Conservation (phyloP, 1,284 basidiomycete genomes). For the Ustilago xerochloae region DNA sequence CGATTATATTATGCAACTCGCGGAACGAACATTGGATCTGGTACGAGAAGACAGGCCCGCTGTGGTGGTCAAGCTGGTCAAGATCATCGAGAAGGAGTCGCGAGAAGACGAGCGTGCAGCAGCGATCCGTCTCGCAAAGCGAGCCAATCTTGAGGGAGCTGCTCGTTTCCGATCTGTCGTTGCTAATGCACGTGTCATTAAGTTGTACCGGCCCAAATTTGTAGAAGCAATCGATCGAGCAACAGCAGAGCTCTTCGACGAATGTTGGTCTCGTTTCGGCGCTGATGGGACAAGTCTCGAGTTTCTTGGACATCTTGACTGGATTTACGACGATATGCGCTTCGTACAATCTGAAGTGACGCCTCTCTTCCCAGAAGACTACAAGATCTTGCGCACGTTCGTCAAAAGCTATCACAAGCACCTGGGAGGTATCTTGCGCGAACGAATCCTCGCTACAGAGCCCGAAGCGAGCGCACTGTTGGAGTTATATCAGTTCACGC, state of each 20-base stretch:
- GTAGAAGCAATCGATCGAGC: slow-evolving; percentile 82
- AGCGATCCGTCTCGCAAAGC: slow-evolving; percentile 93
- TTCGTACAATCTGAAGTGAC: slow-evolving; percentile 87
- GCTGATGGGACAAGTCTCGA: slow-evolving; percentile 76
- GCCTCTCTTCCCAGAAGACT: slow-evolving; percentile 90
- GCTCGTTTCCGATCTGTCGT: slow-evolving; percentile 60
- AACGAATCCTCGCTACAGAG: slow-evolving; percentile 76
- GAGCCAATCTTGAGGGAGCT: slow-evolving; percentile 75
- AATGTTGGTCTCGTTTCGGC: slow-evolving; percentile 73
- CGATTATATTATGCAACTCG: slow-evolving; percentile 83
- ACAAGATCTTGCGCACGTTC: slow-evolving; percentile 84
- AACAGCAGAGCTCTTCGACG: slow-evolving; percentile 80
- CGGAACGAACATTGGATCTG: slow-evolving; percentile 81
- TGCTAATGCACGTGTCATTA: slow-evolving; percentile 81
- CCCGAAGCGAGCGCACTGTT: slow-evolving; percentile 88
- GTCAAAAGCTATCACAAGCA: slow-evolving; percentile 91
- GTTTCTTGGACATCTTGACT: slow-evolving; percentile 83
- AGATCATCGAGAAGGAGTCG: slow-evolving; percentile 93
- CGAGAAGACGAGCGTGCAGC: slow-evolving; percentile 95
- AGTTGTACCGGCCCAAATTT: slow-evolving; percentile 93
- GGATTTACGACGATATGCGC: slow-evolving; percentile 95
- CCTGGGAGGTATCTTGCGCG: slow-evolving; percentile 81
- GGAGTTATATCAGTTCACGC: slow-evolving; percentile 89
- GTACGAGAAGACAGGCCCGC: slow-evolving; percentile 79
- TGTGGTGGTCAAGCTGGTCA: slow-evolving; percentile 89